Evolutionary conservation across 805 yeast species (phyloP), one percentile per base, ranked within the genome.

Genomic region (Wickerhamomyces chambardii): DNA sequence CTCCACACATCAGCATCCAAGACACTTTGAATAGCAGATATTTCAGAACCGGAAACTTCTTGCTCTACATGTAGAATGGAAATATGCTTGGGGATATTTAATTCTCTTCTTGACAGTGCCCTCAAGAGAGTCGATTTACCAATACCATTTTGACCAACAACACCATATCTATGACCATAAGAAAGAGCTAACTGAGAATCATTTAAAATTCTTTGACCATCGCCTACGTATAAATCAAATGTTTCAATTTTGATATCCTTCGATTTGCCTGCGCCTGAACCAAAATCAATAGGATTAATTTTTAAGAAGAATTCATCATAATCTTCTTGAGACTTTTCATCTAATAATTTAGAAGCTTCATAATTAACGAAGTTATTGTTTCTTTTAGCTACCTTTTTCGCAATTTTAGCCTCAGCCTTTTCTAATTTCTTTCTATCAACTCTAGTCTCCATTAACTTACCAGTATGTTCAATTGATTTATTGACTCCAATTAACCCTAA

Each of bases 1-100:
- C 99, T 74, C 99, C 99, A 92, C 29, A 92, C 99, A 64, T 92
- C 99, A 2, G 99, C 98, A 63, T 92, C 98, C 45, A 92, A 67
- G n/a, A 92, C 98, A 43, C 95, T 82, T 58, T 90, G 96, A 36
- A 92, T 58, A 2, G 97, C 99, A 9, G 78, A 58, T 2, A 85
- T 82, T 34, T 89, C 97, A 52, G 90, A 97, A 51, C 98, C 98
- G 47, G 76, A 71, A 33, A 92, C 75, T 66, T 92, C 99, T 71
- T 92, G 99, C 58, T 92, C 99, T 38, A 92, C 99, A 52, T 92
- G 96, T 47, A 92, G 68, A 58, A 92, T 84, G 2, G 97, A 84
- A 43, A 92, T 90, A 58, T 92, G 97, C 49, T 84, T 87, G 12
- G 98, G 97, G 47, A 92, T 82, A 38, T 86, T 78, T 48, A 92